Evolutionary conservation across 352 stramenopile species (phyloP).

Genomic region (Phytopythium boreale): DNA sequence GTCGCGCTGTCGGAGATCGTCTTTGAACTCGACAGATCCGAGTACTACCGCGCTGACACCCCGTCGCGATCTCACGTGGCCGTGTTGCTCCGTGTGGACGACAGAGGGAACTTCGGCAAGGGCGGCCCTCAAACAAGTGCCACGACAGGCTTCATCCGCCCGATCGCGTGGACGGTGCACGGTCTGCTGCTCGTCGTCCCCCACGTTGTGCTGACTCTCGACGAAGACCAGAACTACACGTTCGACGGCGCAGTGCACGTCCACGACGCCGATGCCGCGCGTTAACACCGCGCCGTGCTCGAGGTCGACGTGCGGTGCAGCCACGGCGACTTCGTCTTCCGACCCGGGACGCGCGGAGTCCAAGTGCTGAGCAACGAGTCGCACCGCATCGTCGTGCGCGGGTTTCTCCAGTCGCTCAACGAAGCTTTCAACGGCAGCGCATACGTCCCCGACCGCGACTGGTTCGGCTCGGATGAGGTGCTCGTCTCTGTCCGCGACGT

Average conservation of each 20-base stretch:
- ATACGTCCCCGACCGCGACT: slow-evolving; percentile 50
- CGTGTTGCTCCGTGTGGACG: slow-evolving; percentile 54
- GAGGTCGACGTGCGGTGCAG: slow-evolving; percentile 25
- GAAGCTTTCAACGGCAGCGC: slow-evolving; percentile 38
- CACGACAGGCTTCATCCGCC: slow-evolving; percentile 24
- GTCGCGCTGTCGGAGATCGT: slow-evolving; percentile 35
- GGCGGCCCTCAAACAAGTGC: slow-evolving; percentile 47
- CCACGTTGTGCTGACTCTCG: slow-evolving; percentile 24
- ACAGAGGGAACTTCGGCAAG: slow-evolving; percentile 42
- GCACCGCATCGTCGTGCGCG: slow-evolving; percentile 20
- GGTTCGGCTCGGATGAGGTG: slow-evolving; percentile 57
- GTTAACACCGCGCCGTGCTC: slow-evolving; percentile 23
- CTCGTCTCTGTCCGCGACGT: slow-evolving; percentile 27
- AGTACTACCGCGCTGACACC: slow-evolving; percentile 26
- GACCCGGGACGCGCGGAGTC: slow-evolving; percentile 12
- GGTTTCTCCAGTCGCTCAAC: slow-evolving; percentile 55
- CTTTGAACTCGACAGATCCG: slow-evolving; percentile 30
- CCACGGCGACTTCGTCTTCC: slow-evolving; percentile 27
- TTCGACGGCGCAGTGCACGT: slow-evolving; percentile 34
- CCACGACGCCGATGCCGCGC: slow-evolving; percentile 19
- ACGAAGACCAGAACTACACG: slow-evolving; percentile 35
- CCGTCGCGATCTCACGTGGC: slow-evolving; percentile 23
- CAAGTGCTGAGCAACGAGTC: slow-evolving; percentile 28
- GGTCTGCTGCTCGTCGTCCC: slow-evolving; percentile 19
- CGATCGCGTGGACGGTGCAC: slow-evolving; percentile 26